Evolutionary conservation across 106 monocot species (phyloP), one percentile per base, ranked within the genome.

Genomic region (Apostasia ramifera): DNA sequence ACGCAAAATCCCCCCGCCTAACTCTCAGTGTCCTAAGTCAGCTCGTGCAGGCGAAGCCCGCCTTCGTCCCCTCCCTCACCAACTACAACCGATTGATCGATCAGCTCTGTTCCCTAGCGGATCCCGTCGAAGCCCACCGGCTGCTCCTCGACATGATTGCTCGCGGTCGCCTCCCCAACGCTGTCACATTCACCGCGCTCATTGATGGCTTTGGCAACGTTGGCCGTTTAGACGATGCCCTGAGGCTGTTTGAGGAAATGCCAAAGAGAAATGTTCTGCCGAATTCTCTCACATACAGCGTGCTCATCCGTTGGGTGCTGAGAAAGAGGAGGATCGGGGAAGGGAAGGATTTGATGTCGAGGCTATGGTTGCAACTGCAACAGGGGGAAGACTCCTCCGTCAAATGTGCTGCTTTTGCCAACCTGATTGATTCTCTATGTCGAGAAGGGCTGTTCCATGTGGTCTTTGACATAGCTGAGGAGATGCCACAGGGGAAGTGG

Each of bases 401-500:
- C 8, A 90, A 79, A 4, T 79, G 70, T 47, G 90, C 81, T 0
- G 90, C 93, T 3, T 98, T 93, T 62, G 87, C 93, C 2, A 88
- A 98, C 65, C 46, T 92, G 44, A 65, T 93, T 8, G 84, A 78
- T 54, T 83, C 85, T 13, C 68, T 98, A 63, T 98, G 98, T 58
- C 70, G 76, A 8, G 90, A 90, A 75, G 90, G 89, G 13, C 74
- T 87, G 59, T 81, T 80, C 39, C 85, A 81, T 6, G 87, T 87
- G 51, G 81, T 98, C 5, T 98, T 93, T 71, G 75, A 71, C 72
- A 83, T 98, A 38, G 87, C 92, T 1, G 92, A 97, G 69, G 86
- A 79, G 63, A 87, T 81, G 86, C 97, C 92, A 1, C 89, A 89
- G 66, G 83, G 77, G 59, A 71, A 67, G 53, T 77, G 53, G 41